These are phyloP conservation scores for Fomes fomentarius DNA, from an alignment of 1,284 basidiomycete genomes.

Conservation along the genomic window DNA sequence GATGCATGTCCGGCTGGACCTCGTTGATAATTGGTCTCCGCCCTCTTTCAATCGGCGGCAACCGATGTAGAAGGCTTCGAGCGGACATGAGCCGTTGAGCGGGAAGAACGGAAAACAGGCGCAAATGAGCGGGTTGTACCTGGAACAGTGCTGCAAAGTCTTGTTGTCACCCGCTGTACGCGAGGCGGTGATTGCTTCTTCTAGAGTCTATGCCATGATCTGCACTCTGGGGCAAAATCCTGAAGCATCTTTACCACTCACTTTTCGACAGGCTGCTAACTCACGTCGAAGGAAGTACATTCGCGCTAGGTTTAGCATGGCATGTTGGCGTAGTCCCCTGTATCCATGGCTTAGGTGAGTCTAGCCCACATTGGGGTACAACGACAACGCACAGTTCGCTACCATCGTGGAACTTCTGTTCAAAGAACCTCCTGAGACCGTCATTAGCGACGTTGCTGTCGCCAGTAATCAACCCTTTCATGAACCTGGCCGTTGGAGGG, in stretches of 20 bases:
- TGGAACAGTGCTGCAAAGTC: conserved; percentile 78
- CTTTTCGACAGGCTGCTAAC: conserved; percentile 67
- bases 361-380: background rate
- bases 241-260: conserved; percentile 28
- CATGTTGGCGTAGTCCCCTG: conserved; percentile 78
- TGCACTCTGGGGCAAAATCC: conserved; percentile 8
- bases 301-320: conserved; percentile 73
- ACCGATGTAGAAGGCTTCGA: conserved; percentile 66
- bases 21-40: conserved; percentile 63
- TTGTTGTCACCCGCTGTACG: conserved; percentile 71
- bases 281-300: conserved; percentile 76
- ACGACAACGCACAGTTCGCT: conserved; percentile 68
- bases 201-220: conserved; percentile 53
- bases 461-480: conserved; percentile 60
- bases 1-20: conserved; percentile 76
- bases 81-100: background rate
- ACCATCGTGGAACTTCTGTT: conserved; percentile 77
- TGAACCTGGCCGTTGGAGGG: conserved; percentile 51
- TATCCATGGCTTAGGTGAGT: background rate
- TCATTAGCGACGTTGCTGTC: conserved; percentile 72
- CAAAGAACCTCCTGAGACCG: conserved; percentile 75
- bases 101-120: background rate
- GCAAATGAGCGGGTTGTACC: conserved; percentile 53
- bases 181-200: conserved; percentile 75
- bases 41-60: conserved; percentile 53